Percentiles rank a stretch among this genome's conserved stretches.
Evolutionary conservation across 2,329 filamentous ascomycete species (phyloP).

Genomic region (Malbranchea zuffiana): DNA sequence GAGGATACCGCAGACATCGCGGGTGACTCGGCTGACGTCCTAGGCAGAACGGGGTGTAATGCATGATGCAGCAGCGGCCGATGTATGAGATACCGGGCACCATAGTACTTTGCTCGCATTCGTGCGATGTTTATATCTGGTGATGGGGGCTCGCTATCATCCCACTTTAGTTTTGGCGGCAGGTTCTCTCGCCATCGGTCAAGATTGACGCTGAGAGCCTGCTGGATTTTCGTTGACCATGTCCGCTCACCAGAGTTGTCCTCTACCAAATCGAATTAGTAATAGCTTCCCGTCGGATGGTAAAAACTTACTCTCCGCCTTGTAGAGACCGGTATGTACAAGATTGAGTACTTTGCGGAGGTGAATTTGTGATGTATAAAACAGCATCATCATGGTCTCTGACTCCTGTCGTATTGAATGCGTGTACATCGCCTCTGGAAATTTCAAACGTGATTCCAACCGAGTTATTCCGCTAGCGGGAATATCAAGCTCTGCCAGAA

Average conservation of each 20-base stretch:
- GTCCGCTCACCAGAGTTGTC: slow-evolving; percentile 6
- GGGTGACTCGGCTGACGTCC: slow-evolving; percentile 23
- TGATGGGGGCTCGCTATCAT: slow-evolving; percentile 59
- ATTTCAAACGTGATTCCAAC: slow-evolving; percentile 38
- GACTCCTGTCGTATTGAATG: slow-evolving; percentile 25
- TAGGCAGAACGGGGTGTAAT: slow-evolving; percentile 39
- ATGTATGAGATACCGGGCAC: slow-evolving; percentile 79
- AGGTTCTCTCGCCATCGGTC: slow-evolving; percentile 45
- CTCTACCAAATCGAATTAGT: neutral
- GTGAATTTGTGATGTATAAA: slow-evolving; percentile 52
- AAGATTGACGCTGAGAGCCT: slow-evolving; percentile 38
- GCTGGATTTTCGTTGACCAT: slow-evolving; percentile 32
- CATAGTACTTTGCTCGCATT: slow-evolving; percentile 88
- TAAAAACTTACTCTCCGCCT: slow-evolving; percentile 24
- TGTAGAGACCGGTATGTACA: slow-evolving; percentile 47
- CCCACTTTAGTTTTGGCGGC: slow-evolving; percentile 46
- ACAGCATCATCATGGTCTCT: slow-evolving; percentile 40
- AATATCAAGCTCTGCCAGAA: slow-evolving; percentile 72
- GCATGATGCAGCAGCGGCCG: slow-evolving; percentile 60
- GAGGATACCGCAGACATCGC: slow-evolving; percentile 20
- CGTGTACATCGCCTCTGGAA: slow-evolving; percentile 30
- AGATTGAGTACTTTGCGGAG: slow-evolving; percentile 47
- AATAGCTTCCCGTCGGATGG: slow-evolving; percentile 1
- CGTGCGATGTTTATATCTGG: slow-evolving; percentile 69
- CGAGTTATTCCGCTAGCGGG: slow-evolving; percentile 50